Evolutionary conservation across 352 stramenopile genomes (phyloP).

Genomic region (Albugo candida): DNA sequence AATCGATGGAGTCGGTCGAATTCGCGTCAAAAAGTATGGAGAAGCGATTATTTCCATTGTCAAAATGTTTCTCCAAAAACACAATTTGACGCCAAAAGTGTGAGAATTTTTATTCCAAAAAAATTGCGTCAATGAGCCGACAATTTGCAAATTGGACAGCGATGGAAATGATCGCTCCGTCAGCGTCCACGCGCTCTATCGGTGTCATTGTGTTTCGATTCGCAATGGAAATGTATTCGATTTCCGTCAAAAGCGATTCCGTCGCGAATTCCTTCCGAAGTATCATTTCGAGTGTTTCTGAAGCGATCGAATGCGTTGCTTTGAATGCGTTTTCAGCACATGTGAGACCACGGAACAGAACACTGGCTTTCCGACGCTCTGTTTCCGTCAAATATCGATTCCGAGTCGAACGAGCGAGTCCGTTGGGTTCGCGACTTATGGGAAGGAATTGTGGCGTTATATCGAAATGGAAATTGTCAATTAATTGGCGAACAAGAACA

Average conservation of each 20-base stretch:
- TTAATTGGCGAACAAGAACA: slow-evolving; percentile 88
- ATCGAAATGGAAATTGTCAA: slow-evolving; percentile 92
- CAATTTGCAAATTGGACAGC: slow-evolving; percentile 89
- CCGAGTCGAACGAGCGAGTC: slow-evolving; percentile 92
- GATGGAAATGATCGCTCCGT: slow-evolving; percentile 86
- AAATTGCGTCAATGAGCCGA: slow-evolving; percentile 96
- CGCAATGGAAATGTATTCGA: slow-evolving; percentile 94
- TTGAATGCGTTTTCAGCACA: slow-evolving; percentile 30
- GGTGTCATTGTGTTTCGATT: slow-evolving; percentile 90
- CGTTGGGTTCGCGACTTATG: slow-evolving; percentile 88
- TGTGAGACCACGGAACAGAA: slow-evolving; percentile 75
- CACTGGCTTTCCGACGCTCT: slow-evolving; percentile 71
- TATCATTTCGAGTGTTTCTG: slow-evolving; percentile 15
- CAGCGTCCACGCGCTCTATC: slow-evolving; percentile 44
- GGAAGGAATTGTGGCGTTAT: slow-evolving; percentile 82
- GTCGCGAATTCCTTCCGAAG: slow-evolving; percentile 32
- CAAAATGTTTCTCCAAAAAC: slow-evolving; percentile 54
- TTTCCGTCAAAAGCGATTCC: slow-evolving; percentile 82
- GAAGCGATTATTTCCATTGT: slow-evolving; percentile 71
- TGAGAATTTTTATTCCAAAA: slow-evolving; percentile 8
- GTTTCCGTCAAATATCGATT: slow-evolving; percentile 93
- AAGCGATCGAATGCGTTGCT: slow-evolving; percentile 7
- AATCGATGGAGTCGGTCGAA: slow-evolving; percentile 65
- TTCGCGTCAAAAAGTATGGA: slow-evolving; percentile 73
- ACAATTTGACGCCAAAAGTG: too few species aligned